Evolutionary conservation across 2,329 filamentous ascomycete genomes (phyloP).

Genomic region (Paracoccidioides lutzii): DNA sequence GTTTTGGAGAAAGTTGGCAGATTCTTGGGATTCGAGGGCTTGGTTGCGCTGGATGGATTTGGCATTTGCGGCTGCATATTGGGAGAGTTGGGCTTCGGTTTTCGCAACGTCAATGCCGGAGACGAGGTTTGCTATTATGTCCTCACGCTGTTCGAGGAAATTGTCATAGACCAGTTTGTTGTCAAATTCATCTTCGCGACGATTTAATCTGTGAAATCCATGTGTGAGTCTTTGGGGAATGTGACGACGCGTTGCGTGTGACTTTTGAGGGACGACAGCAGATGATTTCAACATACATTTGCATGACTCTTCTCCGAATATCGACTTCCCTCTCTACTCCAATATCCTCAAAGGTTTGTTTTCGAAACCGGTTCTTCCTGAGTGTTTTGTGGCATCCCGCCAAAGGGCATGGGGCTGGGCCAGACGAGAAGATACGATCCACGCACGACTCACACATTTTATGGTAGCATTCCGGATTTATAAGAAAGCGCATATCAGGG

Average conservation of each 20-base stretch:
- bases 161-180: constrained; percentile 74
- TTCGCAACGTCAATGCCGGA: constrained; percentile 55
- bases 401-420: constrained; percentile 84
- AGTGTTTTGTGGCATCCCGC: constrained; percentile 78
- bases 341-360: constrained; percentile 82
- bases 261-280: background rate
- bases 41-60: constrained; percentile 42
- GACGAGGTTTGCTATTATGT: constrained; percentile 78
- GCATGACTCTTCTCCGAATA: constrained; percentile 64
- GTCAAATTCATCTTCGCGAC: constrained; percentile 82
- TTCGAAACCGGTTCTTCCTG: constrained; percentile 69
- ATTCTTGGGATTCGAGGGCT: constrained; percentile 36
- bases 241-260: background rate
- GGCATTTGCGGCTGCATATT: constrained; percentile 62
- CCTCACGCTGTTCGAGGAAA: constrained; percentile 86
- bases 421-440: constrained; percentile 81
- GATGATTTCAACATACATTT: constrained; percentile 29
- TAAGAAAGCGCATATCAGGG: constrained; percentile 82
- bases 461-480: constrained; percentile 98
- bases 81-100: constrained; percentile 45
- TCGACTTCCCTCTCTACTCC: constrained; percentile 86
- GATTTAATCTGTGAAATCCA: constrained; percentile 58
- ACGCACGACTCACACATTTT: constrained; percentile 97
- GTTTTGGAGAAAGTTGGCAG: constrained; percentile 32
- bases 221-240: background rate